Evolutionary conservation across 202 grass and related monocot genomes (phyloP).

Genomic region (Schoenoplectus triqueter): DNA sequence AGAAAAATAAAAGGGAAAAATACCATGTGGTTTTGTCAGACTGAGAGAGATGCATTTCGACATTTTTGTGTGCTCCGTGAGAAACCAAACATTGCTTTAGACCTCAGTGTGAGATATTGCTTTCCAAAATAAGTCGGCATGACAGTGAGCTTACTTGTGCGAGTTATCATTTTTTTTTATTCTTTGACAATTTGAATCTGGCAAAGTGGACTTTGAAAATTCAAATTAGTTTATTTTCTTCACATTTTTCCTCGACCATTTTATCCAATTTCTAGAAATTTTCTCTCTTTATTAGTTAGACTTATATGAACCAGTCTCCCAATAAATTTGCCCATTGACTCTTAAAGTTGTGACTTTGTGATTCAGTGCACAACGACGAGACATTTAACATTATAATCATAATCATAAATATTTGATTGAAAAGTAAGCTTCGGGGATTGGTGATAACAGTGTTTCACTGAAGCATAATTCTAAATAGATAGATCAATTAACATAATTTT

Average conservation of each 20-base stretch:
- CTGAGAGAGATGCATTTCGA: slow-evolving; percentile 23
- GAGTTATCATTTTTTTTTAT: neutral
- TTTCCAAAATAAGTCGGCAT: slow-evolving; percentile 28
- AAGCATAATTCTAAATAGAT: no score
- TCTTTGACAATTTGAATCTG: neutral
- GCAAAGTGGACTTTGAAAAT: neutral
- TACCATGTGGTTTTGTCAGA: neutral
- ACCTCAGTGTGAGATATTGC: neutral
- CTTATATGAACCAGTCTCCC: neutral
- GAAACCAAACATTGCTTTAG: slow-evolving; percentile 16
- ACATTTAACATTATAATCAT: no score
- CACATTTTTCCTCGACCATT: neutral
- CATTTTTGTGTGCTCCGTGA: neutral
- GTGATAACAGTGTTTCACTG: no score
- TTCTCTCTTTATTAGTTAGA: neutral
- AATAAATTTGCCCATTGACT: neutral
- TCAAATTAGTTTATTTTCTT: neutral
- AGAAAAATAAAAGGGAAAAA: neutral
- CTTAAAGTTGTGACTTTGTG: no score
- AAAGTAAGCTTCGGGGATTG: no score
- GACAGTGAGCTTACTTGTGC: slow-evolving; percentile 4
- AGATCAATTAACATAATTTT: no score
- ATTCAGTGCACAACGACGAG: neutral
- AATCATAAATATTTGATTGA: no score
- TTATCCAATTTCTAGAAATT: neutral